Evolutionary conservation across 73 alveolate species (phyloP).

Genomic region (Paraurostyla sp.): DNA sequence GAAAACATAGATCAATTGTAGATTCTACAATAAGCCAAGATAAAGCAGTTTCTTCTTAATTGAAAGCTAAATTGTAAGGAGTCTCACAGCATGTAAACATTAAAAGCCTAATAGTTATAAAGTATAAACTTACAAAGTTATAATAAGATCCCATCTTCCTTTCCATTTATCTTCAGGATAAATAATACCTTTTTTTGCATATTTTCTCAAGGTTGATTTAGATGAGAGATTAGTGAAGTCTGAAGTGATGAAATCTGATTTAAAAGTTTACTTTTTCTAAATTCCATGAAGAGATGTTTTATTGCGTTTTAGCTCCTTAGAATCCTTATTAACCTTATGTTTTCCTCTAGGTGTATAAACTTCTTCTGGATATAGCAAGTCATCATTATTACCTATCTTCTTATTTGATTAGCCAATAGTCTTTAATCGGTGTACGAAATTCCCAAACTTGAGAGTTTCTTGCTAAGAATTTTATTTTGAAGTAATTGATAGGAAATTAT

Average conservation of each 20-base stretch:
- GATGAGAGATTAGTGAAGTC: not conserved
- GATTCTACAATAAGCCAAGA: constrained; percentile 26
- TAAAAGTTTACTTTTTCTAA: not conserved
- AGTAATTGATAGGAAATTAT: no score
- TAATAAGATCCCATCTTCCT: constrained; percentile 52
- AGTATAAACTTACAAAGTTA: constrained; percentile 20
- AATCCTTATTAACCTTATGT: no score
- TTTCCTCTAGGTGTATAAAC: no score
- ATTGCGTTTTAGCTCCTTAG: no score
- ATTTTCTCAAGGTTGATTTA: not conserved
- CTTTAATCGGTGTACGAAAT: no score
- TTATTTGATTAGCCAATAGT: no score
- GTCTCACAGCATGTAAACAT: constrained; percentile 40
- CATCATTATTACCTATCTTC: no score
- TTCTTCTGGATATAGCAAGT: no score
- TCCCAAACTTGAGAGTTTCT: no score
- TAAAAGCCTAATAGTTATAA: not conserved
- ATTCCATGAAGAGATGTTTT: no score
- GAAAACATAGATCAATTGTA: constrained; percentile 37
- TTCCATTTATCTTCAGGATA: constrained; percentile 48
- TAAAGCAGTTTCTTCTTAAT: not conserved
- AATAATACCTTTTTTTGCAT: not conserved
- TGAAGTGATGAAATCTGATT: constrained; percentile 25
- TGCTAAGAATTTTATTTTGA: no score
- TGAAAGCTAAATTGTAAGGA: constrained; percentile 55